phyloP scores from a whole-genome alignment of 2,329 filamentous ascomycete species.

The Scedosporium apiospermum region DNA sequence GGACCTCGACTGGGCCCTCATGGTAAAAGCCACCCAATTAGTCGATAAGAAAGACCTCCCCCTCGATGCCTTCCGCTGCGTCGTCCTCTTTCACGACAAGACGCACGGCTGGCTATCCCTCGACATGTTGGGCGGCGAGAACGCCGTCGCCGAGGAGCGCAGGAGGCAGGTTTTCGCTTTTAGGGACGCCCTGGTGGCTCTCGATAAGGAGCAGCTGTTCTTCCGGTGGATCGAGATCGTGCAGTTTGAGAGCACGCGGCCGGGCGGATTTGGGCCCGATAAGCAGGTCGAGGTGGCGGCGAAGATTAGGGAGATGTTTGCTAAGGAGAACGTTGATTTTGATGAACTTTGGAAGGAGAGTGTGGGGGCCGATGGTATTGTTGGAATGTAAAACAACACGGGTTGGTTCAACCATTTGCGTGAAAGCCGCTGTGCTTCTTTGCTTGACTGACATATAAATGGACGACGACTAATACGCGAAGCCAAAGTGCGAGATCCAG shows the following conservation, averaged over 20 bases:
- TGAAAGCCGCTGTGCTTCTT: too few relatives aligned
- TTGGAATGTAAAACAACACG: conserved; percentile 2
- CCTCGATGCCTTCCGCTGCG: conserved; percentile 59
- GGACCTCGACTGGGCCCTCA: conserved; percentile 77
- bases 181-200: conserved; percentile 60
- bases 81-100: conserved; percentile 60
- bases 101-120: conserved; percentile 53
- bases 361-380: conserved; percentile 25
- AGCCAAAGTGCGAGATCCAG: neutral
- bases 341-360: conserved; percentile 66
- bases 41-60: conserved; percentile 52
- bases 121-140: conserved; percentile 49
- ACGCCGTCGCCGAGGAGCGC: conserved; percentile 40
- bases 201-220: conserved; percentile 84
- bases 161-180: conserved; percentile 71
- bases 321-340: conserved; percentile 69
- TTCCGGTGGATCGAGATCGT: conserved; percentile 90
- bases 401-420: neutral
- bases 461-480: neutral
- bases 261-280: conserved; percentile 68
- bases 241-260: conserved; percentile 72
- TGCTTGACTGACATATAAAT: neutral
- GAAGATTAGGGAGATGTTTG: conserved; percentile 68
- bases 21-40: conserved; percentile 63
- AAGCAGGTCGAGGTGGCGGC: conserved; percentile 62